phyloP scores from a whole-genome alignment of 192 early-diverging fungal genomes.

The Linnemannia elongata region DNA sequence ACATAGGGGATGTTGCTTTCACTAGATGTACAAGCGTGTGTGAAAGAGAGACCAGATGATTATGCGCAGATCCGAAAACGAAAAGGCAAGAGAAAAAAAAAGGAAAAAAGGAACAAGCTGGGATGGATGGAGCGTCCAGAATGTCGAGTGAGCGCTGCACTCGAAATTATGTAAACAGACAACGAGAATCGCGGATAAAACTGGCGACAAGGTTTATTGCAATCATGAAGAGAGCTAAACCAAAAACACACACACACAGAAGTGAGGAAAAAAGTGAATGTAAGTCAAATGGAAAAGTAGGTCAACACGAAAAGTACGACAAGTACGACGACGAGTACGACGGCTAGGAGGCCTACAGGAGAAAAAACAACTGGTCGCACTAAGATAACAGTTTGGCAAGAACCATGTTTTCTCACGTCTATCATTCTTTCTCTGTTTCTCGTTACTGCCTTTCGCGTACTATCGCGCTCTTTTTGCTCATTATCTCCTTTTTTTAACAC shows the following conservation, averaged over 20 bases:
- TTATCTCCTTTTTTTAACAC: not conserved
- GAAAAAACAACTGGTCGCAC: not conserved
- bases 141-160: not conserved
- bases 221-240: not conserved
- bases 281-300: not conserved
- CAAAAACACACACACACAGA: not conserved
- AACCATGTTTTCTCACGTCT: not conserved
- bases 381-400: not conserved
- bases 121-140: not conserved
- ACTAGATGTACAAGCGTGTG: too few relatives aligned
- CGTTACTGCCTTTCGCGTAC: too few relatives aligned
- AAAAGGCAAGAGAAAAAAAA: not conserved
- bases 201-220: slow-evolving; percentile 15
- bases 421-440: too few relatives aligned
- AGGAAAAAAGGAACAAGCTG: not conserved
- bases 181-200: slow-evolving; percentile 1
- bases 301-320: too few relatives aligned
- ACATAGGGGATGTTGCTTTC: too few relatives aligned
- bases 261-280: not conserved
- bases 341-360: not conserved
- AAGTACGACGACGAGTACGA: not conserved
- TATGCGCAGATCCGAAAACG: too few relatives aligned
- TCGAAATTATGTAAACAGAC: not conserved
- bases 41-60: too few relatives aligned
- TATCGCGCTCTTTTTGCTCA: too few relatives aligned